Evolutionary conservation across 1,139 yeast genomes (phyloP).

Genomic region (Lizanozyma gosingica): DNA sequence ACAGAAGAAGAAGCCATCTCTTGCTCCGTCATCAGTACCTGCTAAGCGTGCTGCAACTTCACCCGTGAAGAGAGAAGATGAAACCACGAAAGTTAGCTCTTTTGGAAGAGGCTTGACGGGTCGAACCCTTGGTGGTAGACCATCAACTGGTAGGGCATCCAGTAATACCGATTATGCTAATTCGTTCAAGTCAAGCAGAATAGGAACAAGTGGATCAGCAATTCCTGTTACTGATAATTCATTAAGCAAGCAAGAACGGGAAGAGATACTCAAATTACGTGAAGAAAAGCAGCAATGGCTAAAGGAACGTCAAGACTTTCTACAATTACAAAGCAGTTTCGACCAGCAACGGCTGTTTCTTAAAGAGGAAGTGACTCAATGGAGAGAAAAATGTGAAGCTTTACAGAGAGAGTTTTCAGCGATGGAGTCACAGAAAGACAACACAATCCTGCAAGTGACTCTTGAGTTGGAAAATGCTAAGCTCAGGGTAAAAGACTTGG

Average conservation of each 20-base stretch:
- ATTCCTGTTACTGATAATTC: background rate
- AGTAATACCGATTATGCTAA: background rate
- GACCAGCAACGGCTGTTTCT: constrained; percentile 3
- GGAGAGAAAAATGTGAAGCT: constrained; percentile 6
- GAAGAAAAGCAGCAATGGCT: constrained; percentile 45
- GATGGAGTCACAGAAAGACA: constrained; percentile 55
- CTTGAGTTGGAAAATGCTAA: constrained; percentile 53
- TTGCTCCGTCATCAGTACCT: constrained; percentile 34
- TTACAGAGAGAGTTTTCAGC: background rate
- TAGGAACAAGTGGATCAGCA: background rate
- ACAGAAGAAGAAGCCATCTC: constrained; percentile 5
- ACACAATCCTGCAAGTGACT: constrained; percentile 49
- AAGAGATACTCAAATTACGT: constrained; percentile 45
- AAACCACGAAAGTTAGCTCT: constrained; percentile 18
- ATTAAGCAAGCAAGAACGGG: constrained; percentile 16
- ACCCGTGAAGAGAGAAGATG: constrained; percentile 43
- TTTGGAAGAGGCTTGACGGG: constrained; percentile 31
- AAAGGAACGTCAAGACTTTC: constrained; percentile 32
- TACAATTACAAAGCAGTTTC: constrained; percentile 19
- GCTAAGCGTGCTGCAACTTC: constrained; percentile 61
- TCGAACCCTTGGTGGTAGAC: constrained; percentile 18
- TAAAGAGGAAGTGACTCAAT: constrained; percentile 14
- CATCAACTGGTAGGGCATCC: background rate
- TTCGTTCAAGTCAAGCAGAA: background rate
- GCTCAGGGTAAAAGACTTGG: constrained; percentile 40